Base-by-base conservation (phyloP, 805 yeast species). In the Yamadazyma philogaea region DNA sequence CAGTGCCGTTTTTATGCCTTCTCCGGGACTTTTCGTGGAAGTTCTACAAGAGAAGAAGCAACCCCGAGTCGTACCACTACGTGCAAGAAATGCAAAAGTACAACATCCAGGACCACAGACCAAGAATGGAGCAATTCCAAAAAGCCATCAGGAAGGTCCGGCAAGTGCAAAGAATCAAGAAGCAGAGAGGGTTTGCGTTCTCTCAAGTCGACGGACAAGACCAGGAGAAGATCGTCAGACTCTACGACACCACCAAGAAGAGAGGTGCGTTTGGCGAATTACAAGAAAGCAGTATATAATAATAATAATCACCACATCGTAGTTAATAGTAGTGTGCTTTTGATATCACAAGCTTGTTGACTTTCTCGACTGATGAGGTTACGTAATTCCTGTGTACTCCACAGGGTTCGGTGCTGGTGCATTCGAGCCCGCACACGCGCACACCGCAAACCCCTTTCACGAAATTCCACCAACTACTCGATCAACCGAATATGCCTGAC, bases 111-210 rank as follows among this genome's bases (percentile, higher is more conserved):
- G 96, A 91, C 60, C 86, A 86, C 62, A 77, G 96, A 50, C 99
- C 99, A n/a, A 80, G 96, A 53, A 81, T 90, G 77, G 96, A 89
- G 53, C 95, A 90, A 50, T 93, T 93, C 74, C 99, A 93, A 64
- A 89, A 85, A 61, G 97, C 98, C 5, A 93, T 93, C 43, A 77
- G 98, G 58, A 93, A 89, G 59, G 98, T 93, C 18, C 83, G 99
- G 64, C 99, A 95, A 64, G 98, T 93, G 30, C 96, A 91, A 63
- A 78, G 99, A 63, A 91, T 93, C 87, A 86, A 95, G 61, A 93
- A 93, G 58, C 99, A 93, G 66, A 82, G 98, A 66, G 99, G 99
- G 5, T 93, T 87, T 72, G 99, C 99, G 1, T 93, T 93, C 56
- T 89, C 97, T 6, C 98, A 93, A 63, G 89, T 86, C 36, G 96